A percentile compares a stretch with the other conserved stretches of the same genome.
Evolutionary conservation across 805 yeast genomes (phyloP).

Genomic region (Saccharomycopsis sp.): DNA sequence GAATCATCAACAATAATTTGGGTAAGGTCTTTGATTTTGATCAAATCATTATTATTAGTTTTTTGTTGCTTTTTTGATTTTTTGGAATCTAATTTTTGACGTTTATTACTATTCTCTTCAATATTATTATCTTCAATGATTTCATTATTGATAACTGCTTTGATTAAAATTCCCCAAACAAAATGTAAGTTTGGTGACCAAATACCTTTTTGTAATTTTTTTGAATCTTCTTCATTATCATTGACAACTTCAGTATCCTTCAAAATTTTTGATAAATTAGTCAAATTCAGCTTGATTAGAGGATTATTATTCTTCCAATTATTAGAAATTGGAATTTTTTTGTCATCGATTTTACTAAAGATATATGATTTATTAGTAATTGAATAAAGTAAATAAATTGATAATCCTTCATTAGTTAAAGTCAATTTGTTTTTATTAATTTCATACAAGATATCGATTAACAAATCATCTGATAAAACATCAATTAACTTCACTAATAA

Average conservation of each 20-base stretch:
- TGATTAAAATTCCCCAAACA: slow-evolving; percentile 58
- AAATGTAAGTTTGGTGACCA: slow-evolving; percentile 73
- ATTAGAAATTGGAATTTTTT: slow-evolving; percentile 19
- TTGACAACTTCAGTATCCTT: slow-evolving; percentile 40
- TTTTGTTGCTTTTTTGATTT: slow-evolving; percentile 19
- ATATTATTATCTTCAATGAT: background rate
- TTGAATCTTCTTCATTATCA: background rate
- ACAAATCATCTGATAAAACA: slow-evolving; percentile 13
- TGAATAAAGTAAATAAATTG: slow-evolving; percentile 53
- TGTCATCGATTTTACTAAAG: slow-evolving; percentile 13
- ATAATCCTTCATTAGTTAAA: slow-evolving; percentile 69
- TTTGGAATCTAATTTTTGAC: slow-evolving; percentile 27
- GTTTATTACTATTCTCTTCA: slow-evolving; percentile 22
- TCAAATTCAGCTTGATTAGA: slow-evolving; percentile 56
- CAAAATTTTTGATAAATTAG: slow-evolving; percentile 48
- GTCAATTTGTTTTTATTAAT: slow-evolving; percentile 46
- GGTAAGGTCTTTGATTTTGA: slow-evolving; percentile 63
- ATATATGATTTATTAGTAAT: too few relatives aligned
- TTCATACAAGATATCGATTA: slow-evolving; percentile 28
- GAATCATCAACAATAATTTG: slow-evolving; percentile 68
- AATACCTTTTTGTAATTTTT: slow-evolving; percentile 38
- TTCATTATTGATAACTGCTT: slow-evolving; percentile 26
- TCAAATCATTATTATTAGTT: slow-evolving; percentile 19
- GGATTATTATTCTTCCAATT: slow-evolving; percentile 73
- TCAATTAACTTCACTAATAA: slow-evolving; percentile 22